Evolutionary conservation across 345 rosid species (phyloP).

Genomic region (Salix dunnii): DNA sequence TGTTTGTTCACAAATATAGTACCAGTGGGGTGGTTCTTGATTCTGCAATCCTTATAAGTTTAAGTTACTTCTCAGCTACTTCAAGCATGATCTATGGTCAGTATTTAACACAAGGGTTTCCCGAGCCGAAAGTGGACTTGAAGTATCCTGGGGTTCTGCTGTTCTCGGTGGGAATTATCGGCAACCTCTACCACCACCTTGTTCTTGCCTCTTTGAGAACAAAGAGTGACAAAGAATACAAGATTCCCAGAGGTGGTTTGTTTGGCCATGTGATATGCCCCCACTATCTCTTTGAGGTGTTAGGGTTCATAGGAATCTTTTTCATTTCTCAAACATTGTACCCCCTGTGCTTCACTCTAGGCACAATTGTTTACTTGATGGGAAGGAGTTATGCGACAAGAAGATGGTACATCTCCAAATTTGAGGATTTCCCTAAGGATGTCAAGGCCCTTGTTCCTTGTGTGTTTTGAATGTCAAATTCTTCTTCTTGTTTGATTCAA

Average conservation of each 20-base stretch:
- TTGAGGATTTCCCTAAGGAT: constrained; percentile 52
- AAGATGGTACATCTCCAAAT: constrained; percentile 64
- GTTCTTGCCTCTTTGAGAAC: constrained; percentile 40
- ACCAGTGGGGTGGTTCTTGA: constrained; percentile 10
- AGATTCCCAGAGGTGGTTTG: constrained; percentile 59
- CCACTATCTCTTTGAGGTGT: constrained; percentile 64
- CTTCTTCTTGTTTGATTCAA: neutral
- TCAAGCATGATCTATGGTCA: constrained; percentile 13
- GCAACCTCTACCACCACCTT: constrained; percentile 68
- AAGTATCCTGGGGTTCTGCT: constrained; percentile 37
- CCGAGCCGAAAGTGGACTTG: constrained; percentile 28
- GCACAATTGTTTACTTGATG: constrained; percentile 37
- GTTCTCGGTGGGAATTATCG: constrained; percentile 48
- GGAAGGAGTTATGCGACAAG: constrained; percentile 58
- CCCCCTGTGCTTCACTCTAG: constrained; percentile 34
- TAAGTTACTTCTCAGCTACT: constrained; percentile 14
- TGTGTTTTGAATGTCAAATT: constrained; percentile 30
- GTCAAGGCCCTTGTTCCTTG: constrained; percentile 54
- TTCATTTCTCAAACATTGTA: constrained; percentile 55
- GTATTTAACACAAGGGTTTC: constrained; percentile 12
- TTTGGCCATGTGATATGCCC: constrained; percentile 59
- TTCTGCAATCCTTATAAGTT: constrained; percentile 7
- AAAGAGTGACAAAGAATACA: constrained; percentile 44
- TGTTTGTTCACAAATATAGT: constrained; percentile 27
- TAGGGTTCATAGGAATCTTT: constrained; percentile 45